Percentiles rank a stretch among this genome's conserved stretches.
Evolutionary conservation across 257 asterid species (phyloP).

Genomic region (Catharanthus roseus): DNA sequence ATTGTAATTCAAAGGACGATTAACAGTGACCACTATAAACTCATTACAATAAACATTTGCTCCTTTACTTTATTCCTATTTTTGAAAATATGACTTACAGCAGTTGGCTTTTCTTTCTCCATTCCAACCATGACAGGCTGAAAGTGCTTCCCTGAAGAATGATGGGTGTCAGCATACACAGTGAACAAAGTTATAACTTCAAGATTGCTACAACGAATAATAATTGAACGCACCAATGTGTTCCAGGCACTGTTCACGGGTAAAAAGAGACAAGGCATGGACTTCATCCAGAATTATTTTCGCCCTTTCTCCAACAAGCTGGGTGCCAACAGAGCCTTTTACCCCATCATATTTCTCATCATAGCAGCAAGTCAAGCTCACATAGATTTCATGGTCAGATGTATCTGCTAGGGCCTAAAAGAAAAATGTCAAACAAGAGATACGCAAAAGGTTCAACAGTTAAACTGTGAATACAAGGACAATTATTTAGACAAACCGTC

Average conservation of each 20-base stretch:
- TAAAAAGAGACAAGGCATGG: constrained; percentile 57
- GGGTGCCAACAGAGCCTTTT: constrained; percentile 92
- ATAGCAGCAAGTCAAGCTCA: constrained; percentile 75
- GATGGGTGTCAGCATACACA: constrained; percentile 22
- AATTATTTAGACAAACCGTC: background rate
- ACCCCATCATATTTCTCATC: constrained; percentile 58
- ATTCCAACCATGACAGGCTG: constrained; percentile 64
- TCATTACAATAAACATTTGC: background rate
- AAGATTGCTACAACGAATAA: constrained; percentile 9
- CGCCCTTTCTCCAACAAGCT: constrained; percentile 89
- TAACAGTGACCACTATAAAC: background rate
- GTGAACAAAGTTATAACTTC: constrained; percentile 7
- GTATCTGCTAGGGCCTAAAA: constrained; percentile 74
- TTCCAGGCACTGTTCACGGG: constrained; percentile 70
- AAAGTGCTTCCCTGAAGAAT: constrained; percentile 75
- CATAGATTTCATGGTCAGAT: constrained; percentile 79
- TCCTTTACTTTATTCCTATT: background rate
- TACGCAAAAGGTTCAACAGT: constrained; percentile 10
- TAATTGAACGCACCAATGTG: constrained; percentile 61
- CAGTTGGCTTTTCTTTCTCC: constrained; percentile 50
- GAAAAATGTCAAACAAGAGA: constrained; percentile 15
- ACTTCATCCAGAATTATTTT: constrained; percentile 85
- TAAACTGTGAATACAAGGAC: constrained; percentile 7
- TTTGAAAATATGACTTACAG: constrained; percentile 44
- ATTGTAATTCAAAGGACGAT: background rate